phyloP scores from a whole-genome alignment of 805 yeast species.

The Saitoella complicata region DNA sequence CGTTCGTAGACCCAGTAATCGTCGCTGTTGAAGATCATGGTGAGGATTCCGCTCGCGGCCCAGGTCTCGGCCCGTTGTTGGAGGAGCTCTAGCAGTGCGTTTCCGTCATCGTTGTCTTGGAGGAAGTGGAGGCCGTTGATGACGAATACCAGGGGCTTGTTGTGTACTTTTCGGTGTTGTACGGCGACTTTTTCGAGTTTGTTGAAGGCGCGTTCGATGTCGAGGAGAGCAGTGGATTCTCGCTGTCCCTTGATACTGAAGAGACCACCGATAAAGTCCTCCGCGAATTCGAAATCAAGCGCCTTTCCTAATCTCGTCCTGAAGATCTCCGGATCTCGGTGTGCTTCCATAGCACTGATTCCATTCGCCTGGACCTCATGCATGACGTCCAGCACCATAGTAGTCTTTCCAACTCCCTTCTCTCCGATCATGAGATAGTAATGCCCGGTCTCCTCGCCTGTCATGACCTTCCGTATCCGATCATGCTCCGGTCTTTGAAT shows the following conservation, averaged over 20 bases:
- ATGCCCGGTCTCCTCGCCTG: conserved; percentile 49
- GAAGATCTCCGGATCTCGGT: conserved; percentile 71
- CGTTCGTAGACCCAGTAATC: conserved; percentile 81
- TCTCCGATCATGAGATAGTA: conserved; percentile 65
- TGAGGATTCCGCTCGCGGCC: conserved; percentile 55
- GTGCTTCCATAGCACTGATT: conserved; percentile 64
- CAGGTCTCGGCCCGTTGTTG: conserved; percentile 74
- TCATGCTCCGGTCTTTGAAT: conserved; percentile 52
- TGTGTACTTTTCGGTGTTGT: conserved; percentile 20
- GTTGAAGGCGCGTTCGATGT: conserved; percentile 67
- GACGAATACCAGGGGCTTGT: conserved; percentile 47
- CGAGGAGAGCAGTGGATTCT: conserved; percentile 66
- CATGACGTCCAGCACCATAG: conserved; percentile 57
- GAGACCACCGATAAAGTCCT: conserved; percentile 68
- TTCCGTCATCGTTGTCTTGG: conserved; percentile 59
- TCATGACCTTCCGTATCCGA: conserved; percentile 44
- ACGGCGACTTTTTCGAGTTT: conserved; percentile 61
- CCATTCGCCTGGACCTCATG: conserved; percentile 43
- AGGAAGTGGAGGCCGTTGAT: conserved; percentile 64
- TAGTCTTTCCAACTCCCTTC: conserved; percentile 75
- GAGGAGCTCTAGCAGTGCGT: conserved; percentile 49
- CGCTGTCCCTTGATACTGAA: conserved; percentile 73
- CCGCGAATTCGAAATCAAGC: conserved; percentile 53
- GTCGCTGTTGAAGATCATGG: conserved; percentile 61
- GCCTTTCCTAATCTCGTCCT: conserved; percentile 64